Evolutionary conservation across 2,329 filamentous ascomycete genomes (phyloP).

Genomic region (Exserohilum turcica): DNA sequence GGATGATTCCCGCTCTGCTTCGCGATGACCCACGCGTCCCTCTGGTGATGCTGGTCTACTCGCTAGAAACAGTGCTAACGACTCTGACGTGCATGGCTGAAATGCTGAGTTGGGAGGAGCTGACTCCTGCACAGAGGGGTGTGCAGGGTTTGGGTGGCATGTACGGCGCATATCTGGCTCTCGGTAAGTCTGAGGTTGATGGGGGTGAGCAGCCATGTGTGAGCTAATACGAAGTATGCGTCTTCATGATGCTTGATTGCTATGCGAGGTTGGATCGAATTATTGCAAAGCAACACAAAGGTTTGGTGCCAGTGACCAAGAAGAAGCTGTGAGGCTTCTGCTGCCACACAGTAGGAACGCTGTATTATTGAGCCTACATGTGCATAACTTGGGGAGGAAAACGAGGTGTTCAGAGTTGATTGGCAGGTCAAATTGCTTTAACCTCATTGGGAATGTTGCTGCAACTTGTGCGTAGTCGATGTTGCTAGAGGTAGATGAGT

Average conservation of each 20-base stretch:
- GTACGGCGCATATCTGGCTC: constrained; percentile 47
- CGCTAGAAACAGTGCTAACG: constrained; percentile 64
- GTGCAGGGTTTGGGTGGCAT: constrained; percentile 40
- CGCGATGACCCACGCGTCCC: constrained; percentile 63
- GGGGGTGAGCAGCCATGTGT: not conserved
- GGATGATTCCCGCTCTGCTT: constrained; percentile 62
- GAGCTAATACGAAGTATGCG: constrained; percentile 18
- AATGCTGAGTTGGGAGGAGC: constrained; percentile 58
- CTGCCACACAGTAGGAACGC: not conserved
- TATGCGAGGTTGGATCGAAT: constrained; percentile 41
- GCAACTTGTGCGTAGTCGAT: not conserved
- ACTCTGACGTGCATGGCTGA: constrained; percentile 68
- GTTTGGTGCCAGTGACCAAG: constrained; percentile 34
- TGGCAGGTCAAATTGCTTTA: not conserved
- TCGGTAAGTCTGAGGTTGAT: constrained; percentile 30
- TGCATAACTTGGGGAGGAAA: not conserved
- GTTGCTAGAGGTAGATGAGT: not conserved
- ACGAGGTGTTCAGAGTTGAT: not conserved
- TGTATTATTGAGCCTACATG: not conserved
- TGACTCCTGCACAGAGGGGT: constrained; percentile 37
- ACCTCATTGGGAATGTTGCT: not conserved
- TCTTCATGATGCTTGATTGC: constrained; percentile 46
- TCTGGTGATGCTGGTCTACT: constrained; percentile 64
- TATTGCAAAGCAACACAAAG: constrained; percentile 30
- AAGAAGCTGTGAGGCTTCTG: constrained; percentile 32